Evolutionary conservation across 805 yeast genomes (phyloP).

Genomic region (Ogataea zsoltii): DNA sequence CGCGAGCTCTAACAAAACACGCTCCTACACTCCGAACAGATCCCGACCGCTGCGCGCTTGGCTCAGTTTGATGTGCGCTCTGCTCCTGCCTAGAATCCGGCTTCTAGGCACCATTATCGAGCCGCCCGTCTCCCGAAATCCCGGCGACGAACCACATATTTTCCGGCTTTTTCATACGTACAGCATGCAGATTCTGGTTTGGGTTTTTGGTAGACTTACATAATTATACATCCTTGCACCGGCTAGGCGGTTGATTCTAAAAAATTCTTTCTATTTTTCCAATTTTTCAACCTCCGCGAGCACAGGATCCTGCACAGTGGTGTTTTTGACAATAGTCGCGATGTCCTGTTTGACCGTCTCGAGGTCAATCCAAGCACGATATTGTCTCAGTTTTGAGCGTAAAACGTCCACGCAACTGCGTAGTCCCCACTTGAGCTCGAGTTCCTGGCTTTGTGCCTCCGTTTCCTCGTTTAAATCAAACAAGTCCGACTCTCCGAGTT

Average conservation of each 20-base stretch:
- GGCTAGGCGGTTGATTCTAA: too few species aligned
- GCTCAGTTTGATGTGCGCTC: too few species aligned
- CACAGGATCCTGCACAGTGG: not conserved
- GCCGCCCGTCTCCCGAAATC: too few species aligned
- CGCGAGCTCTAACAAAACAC: too few species aligned
- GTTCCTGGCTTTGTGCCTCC: conserved; percentile 24
- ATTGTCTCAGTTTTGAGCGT: conserved; percentile 15
- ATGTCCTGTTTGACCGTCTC: not conserved
- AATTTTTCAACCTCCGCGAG: not conserved
- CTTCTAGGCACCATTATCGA: too few species aligned
- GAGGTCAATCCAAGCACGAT: conserved; percentile 1
- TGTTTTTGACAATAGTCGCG: not conserved
- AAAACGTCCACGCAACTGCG: conserved; percentile 20
- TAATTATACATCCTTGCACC: not conserved
- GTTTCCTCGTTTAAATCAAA: conserved; percentile 9
- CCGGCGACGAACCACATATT: too few species aligned
- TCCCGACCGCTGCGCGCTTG: too few species aligned
- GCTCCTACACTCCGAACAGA: too few species aligned
- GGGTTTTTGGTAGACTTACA: not conserved
- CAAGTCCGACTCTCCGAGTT: conserved; percentile 14
- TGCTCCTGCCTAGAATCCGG: too few species aligned
- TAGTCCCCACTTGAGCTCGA: conserved; percentile 45
- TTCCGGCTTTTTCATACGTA: too few species aligned
- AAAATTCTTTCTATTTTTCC: too few species aligned
- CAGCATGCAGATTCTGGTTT: too few species aligned